A percentile compares a stretch with the other conserved stretches of the same genome.
Conservation (phyloP, 2,329 filamentous ascomycete species). For the Dactylellina sp. region DNA sequence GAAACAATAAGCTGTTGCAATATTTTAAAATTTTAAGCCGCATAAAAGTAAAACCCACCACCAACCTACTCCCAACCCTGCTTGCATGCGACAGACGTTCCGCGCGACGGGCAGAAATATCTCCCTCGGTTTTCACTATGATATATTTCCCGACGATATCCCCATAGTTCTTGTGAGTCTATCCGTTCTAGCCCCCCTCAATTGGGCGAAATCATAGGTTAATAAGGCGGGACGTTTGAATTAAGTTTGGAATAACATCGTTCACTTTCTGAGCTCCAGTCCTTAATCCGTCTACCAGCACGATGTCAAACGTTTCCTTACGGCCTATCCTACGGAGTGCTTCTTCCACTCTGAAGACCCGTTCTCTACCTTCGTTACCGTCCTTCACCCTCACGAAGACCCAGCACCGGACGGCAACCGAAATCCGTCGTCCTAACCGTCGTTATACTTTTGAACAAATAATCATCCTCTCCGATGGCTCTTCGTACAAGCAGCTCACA, state of each 20-base stretch:
- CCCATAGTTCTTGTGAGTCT: slow-evolving; percentile 6
- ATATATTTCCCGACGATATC: neutral
- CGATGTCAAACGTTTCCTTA: slow-evolving; percentile 57
- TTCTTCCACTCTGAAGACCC: slow-evolving; percentile 23
- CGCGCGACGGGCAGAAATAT: neutral
- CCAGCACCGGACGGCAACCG: slow-evolving; percentile 75
- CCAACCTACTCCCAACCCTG: neutral
- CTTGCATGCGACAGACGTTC: slow-evolving; percentile 4
- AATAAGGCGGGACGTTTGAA: neutral
- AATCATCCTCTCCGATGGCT: slow-evolving; percentile 89
- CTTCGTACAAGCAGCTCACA: slow-evolving; percentile 82
- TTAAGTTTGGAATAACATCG: too few relatives aligned
- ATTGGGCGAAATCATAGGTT: slow-evolving; percentile 10
- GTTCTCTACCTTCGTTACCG: slow-evolving; percentile 1
- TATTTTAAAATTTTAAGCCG: slow-evolving; percentile 44
- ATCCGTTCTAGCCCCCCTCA: neutral
- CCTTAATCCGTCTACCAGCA: neutral
- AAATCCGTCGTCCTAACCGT: slow-evolving; percentile 86
- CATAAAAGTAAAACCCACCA: slow-evolving; percentile 16
- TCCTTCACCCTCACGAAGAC: slow-evolving; percentile 69
- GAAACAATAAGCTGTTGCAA: slow-evolving; percentile 21
- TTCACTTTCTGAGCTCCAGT: neutral
- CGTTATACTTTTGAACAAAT: slow-evolving; percentile 99
- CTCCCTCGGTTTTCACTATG: neutral
- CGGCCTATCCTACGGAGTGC: slow-evolving; percentile 56